Conservation (phyloP, 805 yeast genomes). For the Groenewaldozyma tartarivorans region DNA sequence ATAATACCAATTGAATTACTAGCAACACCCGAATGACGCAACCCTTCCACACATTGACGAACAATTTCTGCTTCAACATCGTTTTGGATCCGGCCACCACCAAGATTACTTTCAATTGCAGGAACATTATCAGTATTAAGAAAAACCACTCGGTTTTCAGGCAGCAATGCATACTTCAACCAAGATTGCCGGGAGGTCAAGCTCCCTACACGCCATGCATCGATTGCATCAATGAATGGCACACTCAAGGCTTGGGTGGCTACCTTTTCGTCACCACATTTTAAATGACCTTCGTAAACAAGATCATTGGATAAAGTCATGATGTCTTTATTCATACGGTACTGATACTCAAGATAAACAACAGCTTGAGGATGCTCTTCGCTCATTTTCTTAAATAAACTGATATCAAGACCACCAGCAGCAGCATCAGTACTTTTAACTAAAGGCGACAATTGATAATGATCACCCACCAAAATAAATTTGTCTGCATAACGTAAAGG, state of each 20-base stretch:
- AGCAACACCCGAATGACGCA: constrained; percentile 50
- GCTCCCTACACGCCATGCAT: constrained; percentile 4
- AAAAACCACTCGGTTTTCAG: constrained; percentile 51
- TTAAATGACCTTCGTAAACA: constrained; percentile 64
- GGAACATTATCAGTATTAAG: constrained; percentile 67
- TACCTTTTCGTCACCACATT: constrained; percentile 62
- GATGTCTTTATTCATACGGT: constrained; percentile 86
- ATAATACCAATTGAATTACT: constrained; percentile 68
- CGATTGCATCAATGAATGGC: constrained; percentile 29
- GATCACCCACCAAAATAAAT: constrained; percentile 94
- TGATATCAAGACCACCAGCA: constrained; percentile 54
- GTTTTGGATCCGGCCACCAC: constrained; percentile 61
- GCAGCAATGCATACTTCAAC: constrained; percentile 49
- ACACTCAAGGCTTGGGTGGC: constrained; percentile 48
- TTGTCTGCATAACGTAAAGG: constrained; percentile 70
- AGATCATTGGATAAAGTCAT: constrained; percentile 74
- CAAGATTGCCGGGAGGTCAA: constrained; percentile 30
- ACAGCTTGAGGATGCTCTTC: constrained; percentile 66
- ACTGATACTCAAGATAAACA: constrained; percentile 72
- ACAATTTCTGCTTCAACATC: constrained; percentile 61
- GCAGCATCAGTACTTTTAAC: constrained; percentile 62
- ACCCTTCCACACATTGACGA: constrained; percentile 48
- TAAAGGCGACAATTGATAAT: constrained; percentile 84
- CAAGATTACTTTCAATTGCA: constrained; percentile 43
- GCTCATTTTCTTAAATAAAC: constrained; percentile 67